Base-by-base conservation (phyloP, 2,329 filamentous ascomycete species). In the Aspergillus sojae region DNA sequence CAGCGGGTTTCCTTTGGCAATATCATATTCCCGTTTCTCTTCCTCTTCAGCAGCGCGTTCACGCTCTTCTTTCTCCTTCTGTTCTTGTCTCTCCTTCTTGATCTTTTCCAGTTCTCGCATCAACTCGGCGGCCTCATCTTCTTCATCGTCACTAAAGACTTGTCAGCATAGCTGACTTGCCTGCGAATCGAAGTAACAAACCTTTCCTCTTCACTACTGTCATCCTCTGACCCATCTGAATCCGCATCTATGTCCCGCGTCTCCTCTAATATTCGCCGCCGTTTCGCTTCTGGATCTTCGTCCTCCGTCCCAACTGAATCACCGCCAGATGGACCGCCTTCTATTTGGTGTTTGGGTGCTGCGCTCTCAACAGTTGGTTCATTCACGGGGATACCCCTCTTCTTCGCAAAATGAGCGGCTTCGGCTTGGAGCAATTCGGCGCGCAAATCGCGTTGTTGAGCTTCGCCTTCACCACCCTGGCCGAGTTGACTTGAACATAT, bases 91-190 rank as follows among this genome's bases (percentile, higher is more conserved):
- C 78, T 97, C 93, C 66, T 88, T 89, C 76, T 96, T 92, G 76
- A 99, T 97, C 77, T 96, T 95, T 74, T 96, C 94, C 53, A 99
- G 81, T 77, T 99, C 95, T 50, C 94, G 87, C 85, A 96, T 92
- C 67, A 99, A 82, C 76, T 96, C 93, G 0, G 93, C 94, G 5
- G 92, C 91, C 71, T 94, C 92, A 70, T 96, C 93, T 69, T 93
- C 91, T 59, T 91, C 88, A 55, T 90, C 87, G 55, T 89, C 88
- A 67, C 89, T 89, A 12, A 55, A 30, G 48, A 70, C 74, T 80
- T 69, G 61, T 83, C 75, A 72, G 75, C 54, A 28, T 26, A 34
- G 5, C 41, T 12, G 14, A 3, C 36, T 39, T 21, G 16, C 14
- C 9, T 4, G 7, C 19, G 6, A 28, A 19, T 5, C 9, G 16